Percentiles rank a stretch among this genome's conserved stretches.
phyloP scores from a whole-genome alignment of 2,329 filamentous ascomycete genomes.

The Xylaria sp. region DNA sequence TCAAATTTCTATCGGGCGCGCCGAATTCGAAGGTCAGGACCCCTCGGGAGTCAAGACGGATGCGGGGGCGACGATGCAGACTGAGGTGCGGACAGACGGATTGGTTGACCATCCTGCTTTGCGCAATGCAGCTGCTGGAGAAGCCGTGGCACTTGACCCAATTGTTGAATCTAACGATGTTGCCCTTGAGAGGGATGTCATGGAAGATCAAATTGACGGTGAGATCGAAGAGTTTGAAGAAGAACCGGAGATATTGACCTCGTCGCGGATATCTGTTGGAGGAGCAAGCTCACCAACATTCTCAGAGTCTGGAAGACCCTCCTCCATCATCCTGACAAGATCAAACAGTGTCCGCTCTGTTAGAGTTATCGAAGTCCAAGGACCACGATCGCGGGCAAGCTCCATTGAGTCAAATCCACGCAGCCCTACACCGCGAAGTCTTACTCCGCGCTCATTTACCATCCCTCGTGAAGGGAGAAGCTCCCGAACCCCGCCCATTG shows the following conservation, averaged over 20 bases:
- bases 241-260: conserved; percentile 67
- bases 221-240: conserved; percentile 66
- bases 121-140: conserved; percentile 30
- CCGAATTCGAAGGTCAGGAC: conserved; percentile 9
- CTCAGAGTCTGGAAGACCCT: conserved; percentile 58
- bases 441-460: conserved; percentile 51
- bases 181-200: conserved; percentile 32
- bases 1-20: neutral
- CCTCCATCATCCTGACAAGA: conserved; percentile 53
- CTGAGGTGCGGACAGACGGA: conserved; percentile 5
- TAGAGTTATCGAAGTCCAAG: conserved; percentile 66
- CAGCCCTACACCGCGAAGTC: conserved; percentile 43
- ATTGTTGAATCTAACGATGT: conserved; percentile 26
- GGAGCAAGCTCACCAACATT: conserved; percentile 61
- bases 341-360: conserved; percentile 64
- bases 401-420: conserved; percentile 57
- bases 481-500: conserved; percentile 52
- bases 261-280: conserved; percentile 64
- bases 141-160: conserved; percentile 28
- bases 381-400: conserved; percentile 61
- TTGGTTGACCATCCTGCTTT: conserved; percentile 33
- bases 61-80: conserved; percentile 7
- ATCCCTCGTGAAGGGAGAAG: conserved; percentile 54
- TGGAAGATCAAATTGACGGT: conserved; percentile 47
- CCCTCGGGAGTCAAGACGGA: conserved; percentile 16